Evolutionary conservation across 257 asterid species (phyloP), one percentile per base, ranked within the genome.

Genomic region (Leonotis leonurus): DNA sequence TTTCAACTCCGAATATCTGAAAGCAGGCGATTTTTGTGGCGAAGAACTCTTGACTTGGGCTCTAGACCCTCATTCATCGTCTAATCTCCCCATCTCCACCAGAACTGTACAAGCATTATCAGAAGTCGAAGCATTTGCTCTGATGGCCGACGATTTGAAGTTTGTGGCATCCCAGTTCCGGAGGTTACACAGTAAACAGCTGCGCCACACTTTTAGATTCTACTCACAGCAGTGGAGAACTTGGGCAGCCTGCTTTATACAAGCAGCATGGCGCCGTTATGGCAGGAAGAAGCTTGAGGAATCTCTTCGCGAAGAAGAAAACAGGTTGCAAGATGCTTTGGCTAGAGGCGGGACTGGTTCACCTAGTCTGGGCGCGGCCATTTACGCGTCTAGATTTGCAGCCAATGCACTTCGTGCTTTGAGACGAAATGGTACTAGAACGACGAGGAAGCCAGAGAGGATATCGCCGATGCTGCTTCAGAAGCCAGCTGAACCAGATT

Each of bases 11-110:
- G 97, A 82, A 50, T 67, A 69, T 71, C 76, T 93, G 39, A 89
- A 85, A 74, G 96, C 95, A 0, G 99, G 97, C 0, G 97, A 93
- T 59, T 93, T 93, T 55, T 93, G 99, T 62, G 99, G 97, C 20
- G 99, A 93, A 70, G 99, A 93, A 87, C 96, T 93, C 60, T 84
- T 93, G 9, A 93, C 99, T 5, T 93, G 99, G 99, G 99, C 99
- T 24, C 77, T 93, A 11, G 96, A 87, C 69, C 99, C 99, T 12
- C 76, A 85, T 33, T 74, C 92, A 11, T 85, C 97, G 2, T 62
- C 95, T 1, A 93, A 89, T 77, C 96, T 93, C 44, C 97, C 97
- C 5, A 89, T 81, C 72, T 93, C 97, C 45, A 93, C 99, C 8
- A 62, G 99, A 79, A 89, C 97, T 3, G 97, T 93, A 2, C 94